Base-by-base conservation (phyloP, 169 alveolate genomes). In the Plasmodium cynomolgi region DNA sequence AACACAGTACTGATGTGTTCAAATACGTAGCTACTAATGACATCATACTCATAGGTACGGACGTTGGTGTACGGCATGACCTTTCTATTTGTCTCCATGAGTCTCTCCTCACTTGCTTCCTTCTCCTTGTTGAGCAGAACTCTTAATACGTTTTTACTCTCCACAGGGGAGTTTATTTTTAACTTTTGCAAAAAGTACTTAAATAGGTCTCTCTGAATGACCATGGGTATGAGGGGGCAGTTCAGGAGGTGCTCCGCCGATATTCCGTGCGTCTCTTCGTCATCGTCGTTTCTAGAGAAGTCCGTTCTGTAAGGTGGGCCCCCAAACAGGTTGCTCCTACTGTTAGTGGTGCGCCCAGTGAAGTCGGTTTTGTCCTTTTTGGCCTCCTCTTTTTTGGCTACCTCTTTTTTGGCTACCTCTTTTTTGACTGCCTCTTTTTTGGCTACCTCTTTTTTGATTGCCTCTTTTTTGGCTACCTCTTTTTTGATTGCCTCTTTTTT, bases 161-260 rank as follows among this genome's bases (percentile, higher is more conserved):
- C 94, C 37, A 39, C 72, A 4, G 79, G 11, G 15, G 94, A 88
- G 34, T 88, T 88, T 41, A 58, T 41, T 74, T 88, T 88, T 15
- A 88, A 11, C 37, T 88, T 88, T 71, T 88, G 84, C 5, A 88
- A 44, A 74, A 88, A 88, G 50, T 88, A 80, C 68, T 68, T 88
- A 88, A 88, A 88, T 80, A 88, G 33, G 82, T 88, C 94, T 17
- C 90, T 88, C 50, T 88, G 94, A n/a, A 88, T 80, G 5, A 88
- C 94, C 77, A 88, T 71, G 11, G 94, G 94, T 54, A 88, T 88
- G 81, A 88, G 82, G 9, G 94, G 94, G 47, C 58, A 88, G 9
- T 88, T 58, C 44, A 88, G 73, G 15, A 88, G 56, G 5, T 33
- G 29, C 41, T 77, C 94, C 26, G 94, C 94, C n/a, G 94, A 80